phyloP scores from a whole-genome alignment of 805 yeast genomes.

The Torulaspora gathmanii region DNA sequence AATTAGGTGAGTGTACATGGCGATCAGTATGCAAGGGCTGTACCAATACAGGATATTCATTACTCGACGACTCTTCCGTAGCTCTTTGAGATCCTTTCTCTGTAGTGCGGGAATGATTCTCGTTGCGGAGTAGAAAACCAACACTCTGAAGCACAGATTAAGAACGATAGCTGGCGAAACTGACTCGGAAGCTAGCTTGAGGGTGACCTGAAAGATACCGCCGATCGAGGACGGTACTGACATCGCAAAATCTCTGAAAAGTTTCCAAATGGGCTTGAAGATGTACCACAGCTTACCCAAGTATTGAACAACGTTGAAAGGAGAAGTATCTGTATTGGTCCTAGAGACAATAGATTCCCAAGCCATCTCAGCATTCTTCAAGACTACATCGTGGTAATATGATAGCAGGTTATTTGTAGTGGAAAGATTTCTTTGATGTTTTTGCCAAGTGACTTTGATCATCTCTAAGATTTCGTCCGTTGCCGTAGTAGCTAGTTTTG shows the following conservation, averaged over 20 bases:
- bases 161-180: conserved; percentile 76
- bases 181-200: conserved; percentile 50
- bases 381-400: conserved; percentile 29
- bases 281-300: conserved; percentile 16
- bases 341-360: conserved; percentile 30
- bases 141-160: conserved; percentile 77
- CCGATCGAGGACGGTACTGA: conserved; percentile 33
- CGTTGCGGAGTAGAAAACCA: conserved; percentile 87
- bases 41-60: conserved; percentile 72
- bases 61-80: conserved; percentile 30
- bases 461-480: conserved; percentile 41
- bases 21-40: conserved; percentile 90
- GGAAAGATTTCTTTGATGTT: conserved; percentile 33
- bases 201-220: conserved; percentile 32
- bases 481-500: conserved; percentile 65
- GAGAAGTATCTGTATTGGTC: conserved; percentile 18
- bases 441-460: conserved; percentile 38
- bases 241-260: conserved; percentile 29
- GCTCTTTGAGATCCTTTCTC: conserved; percentile 27
- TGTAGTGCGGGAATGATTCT: conserved; percentile 82
- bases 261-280: conserved; percentile 29
- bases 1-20: conserved; percentile 91
- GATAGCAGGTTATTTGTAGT: conserved; percentile 33
- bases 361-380: conserved; percentile 25
- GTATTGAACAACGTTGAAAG: conserved; percentile 12